Percentiles rank a stretch among this genome's conserved stretches.
These are phyloP conservation scores for Toxicodendron radicans DNA, from an alignment of 345 rosid genomes.

Conservation along the genomic window DNA sequence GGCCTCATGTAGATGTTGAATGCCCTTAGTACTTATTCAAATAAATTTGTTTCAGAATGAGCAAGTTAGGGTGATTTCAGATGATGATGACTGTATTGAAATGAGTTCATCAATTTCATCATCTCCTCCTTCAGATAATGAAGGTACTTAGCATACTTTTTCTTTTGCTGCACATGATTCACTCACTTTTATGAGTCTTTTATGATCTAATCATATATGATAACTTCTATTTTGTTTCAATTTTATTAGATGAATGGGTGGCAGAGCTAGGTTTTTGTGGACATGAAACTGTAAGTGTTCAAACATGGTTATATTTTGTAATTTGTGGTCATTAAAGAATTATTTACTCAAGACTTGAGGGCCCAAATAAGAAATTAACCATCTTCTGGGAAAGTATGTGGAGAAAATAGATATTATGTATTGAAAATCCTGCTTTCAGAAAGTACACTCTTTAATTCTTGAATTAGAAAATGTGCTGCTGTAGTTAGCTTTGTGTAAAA, in stretches of 20 bases:
- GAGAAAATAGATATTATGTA: background rate
- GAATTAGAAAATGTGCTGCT: background rate
- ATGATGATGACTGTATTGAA: conserved; percentile 26
- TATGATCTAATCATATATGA: conserved; percentile 16
- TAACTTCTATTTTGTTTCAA: conserved; percentile 23
- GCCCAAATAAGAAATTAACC: background rate
- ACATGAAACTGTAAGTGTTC: conserved; percentile 42
- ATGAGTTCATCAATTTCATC: conserved; percentile 21
- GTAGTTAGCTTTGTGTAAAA: background rate
- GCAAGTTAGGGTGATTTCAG: conserved; percentile 20
- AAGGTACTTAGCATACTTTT: conserved; percentile 24
- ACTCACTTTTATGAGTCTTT: conserved; percentile 1
- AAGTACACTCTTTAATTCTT: background rate
- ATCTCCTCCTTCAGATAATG: conserved; percentile 10
- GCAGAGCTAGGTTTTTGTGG: conserved; percentile 27
- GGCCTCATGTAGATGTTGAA: background rate
- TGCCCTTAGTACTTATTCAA: conserved; percentile 16
- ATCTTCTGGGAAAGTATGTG: background rate
- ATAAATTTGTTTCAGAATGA: conserved; percentile 36
- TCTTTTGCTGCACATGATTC: background rate
- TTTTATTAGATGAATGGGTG: conserved; percentile 24
- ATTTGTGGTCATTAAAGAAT: background rate
- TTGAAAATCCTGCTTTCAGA: background rate
- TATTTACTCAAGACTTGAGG: background rate
- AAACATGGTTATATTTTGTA: conserved; percentile 3